Percentiles rank a stretch among this genome's conserved stretches.
Conservation (phyloP, 495 filamentous ascomycete species). For the Apiosordaria backusii region DNA sequence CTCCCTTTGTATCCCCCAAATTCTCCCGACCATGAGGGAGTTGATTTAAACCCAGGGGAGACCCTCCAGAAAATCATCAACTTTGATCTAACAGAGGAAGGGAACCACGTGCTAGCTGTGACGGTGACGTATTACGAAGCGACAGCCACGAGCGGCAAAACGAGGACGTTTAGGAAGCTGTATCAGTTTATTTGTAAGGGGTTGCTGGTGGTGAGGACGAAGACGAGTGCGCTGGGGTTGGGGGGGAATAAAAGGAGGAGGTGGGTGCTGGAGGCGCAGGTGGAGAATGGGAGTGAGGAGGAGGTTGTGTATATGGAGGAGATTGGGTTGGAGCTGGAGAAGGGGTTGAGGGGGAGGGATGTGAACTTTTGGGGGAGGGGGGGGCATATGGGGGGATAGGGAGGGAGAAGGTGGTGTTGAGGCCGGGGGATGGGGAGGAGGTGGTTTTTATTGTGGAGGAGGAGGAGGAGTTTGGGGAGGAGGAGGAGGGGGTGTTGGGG, state of each 20-base stretch:
- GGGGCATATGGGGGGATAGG: constrained; percentile 23
- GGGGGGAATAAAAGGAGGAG: constrained; percentile 25
- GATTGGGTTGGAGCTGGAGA: constrained; percentile 49
- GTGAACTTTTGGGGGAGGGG: constrained; percentile 49
- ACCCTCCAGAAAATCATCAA: constrained; percentile 79
- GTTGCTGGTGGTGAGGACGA: constrained; percentile 85
- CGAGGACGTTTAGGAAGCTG: constrained; percentile 86
- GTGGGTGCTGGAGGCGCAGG: constrained; percentile 80
- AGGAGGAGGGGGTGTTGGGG: constrained; percentile 50
- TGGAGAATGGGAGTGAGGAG: constrained; percentile 85
- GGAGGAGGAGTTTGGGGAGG: constrained; percentile 49
- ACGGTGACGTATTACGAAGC: constrained; percentile 83
- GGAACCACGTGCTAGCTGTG: constrained; percentile 88
- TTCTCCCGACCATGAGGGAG: constrained; percentile 21
- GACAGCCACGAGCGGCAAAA: constrained; percentile 62
- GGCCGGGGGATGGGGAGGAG: constrained; percentile 83
- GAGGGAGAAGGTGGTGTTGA: constrained; percentile 60
- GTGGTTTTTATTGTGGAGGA: constrained; percentile 85
- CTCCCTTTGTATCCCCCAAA: constrained; percentile 26
- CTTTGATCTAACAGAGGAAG: constrained; percentile 90
- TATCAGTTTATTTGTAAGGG: constrained; percentile 95
- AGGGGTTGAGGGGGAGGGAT: constrained; percentile 43
- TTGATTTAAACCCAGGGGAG: constrained; percentile 59
- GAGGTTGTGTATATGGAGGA: constrained; percentile 55
- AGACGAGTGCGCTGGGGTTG: constrained; percentile 59